Conservation (phyloP, 176 grass and related monocot genomes). For the Hyparrhenia diplandra region DNA sequence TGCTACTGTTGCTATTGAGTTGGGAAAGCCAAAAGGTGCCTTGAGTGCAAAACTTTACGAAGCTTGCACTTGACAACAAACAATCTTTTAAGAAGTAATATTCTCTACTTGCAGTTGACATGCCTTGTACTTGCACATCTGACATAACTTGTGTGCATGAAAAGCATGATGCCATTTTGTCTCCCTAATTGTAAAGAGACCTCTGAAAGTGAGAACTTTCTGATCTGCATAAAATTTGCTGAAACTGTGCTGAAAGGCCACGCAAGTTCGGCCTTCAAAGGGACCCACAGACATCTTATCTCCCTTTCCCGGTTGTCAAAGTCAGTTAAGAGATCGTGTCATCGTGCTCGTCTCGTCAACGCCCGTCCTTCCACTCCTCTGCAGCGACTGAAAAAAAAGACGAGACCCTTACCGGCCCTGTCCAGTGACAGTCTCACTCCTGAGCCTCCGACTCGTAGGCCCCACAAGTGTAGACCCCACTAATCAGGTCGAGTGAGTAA, state of each 20-base stretch:
- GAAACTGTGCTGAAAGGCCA: neutral
- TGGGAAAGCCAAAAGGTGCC: neutral
- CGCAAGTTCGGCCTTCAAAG: neutral
- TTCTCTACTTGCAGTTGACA: neutral
- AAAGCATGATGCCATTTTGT: neutral
- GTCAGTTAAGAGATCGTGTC: slow-evolving; percentile 17
- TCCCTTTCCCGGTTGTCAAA: neutral
- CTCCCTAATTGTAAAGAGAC: neutral
- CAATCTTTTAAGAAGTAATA: neutral
- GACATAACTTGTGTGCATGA: neutral
- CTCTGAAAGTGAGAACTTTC: neutral
- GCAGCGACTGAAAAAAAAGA: neutral
- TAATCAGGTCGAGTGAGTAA: neutral
- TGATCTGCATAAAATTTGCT: neutral
- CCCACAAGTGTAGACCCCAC: neutral
- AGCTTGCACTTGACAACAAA: neutral
- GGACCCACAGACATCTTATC: neutral
- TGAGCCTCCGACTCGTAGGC: neutral
- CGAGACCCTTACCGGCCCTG: neutral
- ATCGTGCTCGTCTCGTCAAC: slow-evolving; percentile 22
- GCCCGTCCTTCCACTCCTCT: neutral
- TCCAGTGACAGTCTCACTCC: neutral
- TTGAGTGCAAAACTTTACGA: neutral
- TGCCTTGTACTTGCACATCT: neutral
- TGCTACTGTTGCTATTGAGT: neutral